These are phyloP conservation scores for Penicillium hesseltinei DNA, from an alignment of 2,329 filamentous ascomycete genomes.

Conservation along the genomic window DNA sequence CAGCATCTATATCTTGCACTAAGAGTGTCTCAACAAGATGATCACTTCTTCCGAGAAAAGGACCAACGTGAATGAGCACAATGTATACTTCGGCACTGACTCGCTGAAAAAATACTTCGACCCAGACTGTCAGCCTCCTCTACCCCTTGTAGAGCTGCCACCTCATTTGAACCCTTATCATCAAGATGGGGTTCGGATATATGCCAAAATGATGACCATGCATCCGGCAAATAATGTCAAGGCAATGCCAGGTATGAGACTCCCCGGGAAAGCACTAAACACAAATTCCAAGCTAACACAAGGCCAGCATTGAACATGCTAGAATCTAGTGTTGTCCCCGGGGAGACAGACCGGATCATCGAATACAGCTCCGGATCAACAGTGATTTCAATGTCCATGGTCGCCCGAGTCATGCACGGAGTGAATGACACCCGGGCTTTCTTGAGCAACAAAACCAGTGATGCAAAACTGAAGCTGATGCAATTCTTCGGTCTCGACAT, in stretches of 20 bases:
- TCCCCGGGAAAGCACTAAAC: neutral
- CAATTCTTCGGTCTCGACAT: slow-evolving; percentile 60
- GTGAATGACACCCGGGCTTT: slow-evolving; percentile 55
- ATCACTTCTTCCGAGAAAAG: slow-evolving; percentile 14
- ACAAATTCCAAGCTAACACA: neutral
- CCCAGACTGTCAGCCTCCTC: slow-evolving; percentile 56
- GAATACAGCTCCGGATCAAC: slow-evolving; percentile 64
- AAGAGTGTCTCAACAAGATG: neutral
- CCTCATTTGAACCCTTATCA: slow-evolving; percentile 57
- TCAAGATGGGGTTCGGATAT: slow-evolving; percentile 59
- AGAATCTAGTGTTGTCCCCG: slow-evolving; percentile 42
- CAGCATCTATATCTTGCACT: neutral
- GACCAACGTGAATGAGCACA: slow-evolving; percentile 42
- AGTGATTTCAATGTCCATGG: slow-evolving; percentile 59
- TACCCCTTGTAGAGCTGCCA: slow-evolving; percentile 63
- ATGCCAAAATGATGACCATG: slow-evolving; percentile 66
- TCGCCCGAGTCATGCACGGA: slow-evolving; percentile 52
- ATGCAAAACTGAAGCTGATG: slow-evolving; percentile 55
- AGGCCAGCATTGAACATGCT: slow-evolving; percentile 52
- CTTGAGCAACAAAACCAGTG: slow-evolving; percentile 59
- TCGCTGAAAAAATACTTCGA: slow-evolving; percentile 60
- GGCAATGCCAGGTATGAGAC: slow-evolving; percentile 50
- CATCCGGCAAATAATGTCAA: slow-evolving; percentile 66
- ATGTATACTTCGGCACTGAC: slow-evolving; percentile 59
- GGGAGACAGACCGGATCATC: slow-evolving; percentile 53